A percentile compares a stretch with the other conserved stretches of the same genome.
phyloP scores from a whole-genome alignment of 805 yeast species.

The Metschnikowia picachoensis region DNA sequence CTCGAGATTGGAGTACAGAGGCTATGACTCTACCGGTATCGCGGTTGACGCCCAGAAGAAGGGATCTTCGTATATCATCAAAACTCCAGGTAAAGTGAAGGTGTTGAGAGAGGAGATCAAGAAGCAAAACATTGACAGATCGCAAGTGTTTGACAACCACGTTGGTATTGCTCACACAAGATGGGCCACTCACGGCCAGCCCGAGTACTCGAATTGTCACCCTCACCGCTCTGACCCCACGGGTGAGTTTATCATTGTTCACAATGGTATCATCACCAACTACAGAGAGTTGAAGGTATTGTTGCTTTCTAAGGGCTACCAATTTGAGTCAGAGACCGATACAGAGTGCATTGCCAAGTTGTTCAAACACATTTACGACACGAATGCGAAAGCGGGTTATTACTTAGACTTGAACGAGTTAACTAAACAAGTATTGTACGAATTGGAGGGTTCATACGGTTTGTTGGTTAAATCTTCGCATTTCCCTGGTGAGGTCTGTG shows the following conservation, averaged over 20 bases:
- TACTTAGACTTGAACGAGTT: slow-evolving; percentile 86
- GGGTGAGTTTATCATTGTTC: slow-evolving; percentile 88
- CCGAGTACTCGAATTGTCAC: slow-evolving; percentile 82
- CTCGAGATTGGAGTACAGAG: slow-evolving; percentile 89
- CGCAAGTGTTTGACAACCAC: slow-evolving; percentile 71
- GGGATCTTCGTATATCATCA: slow-evolving; percentile 67
- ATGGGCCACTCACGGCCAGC: slow-evolving; percentile 99
- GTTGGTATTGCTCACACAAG: slow-evolving; percentile 98
- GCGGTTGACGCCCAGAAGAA: slow-evolving; percentile 88
- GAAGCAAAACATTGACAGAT: slow-evolving; percentile 48
- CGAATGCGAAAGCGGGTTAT: slow-evolving; percentile 65
- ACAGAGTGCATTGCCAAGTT: slow-evolving; percentile 97
- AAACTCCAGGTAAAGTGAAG: slow-evolving; percentile 88
- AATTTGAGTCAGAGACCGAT: slow-evolving; percentile 90
- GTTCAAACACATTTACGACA: slow-evolving; percentile 85
- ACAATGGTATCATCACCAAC: slow-evolving; percentile 97
- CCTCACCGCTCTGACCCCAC: slow-evolving; percentile 87
- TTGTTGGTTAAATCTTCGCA: slow-evolving; percentile 85
- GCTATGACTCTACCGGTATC: slow-evolving; percentile 95
- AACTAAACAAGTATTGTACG: slow-evolving; percentile 87
- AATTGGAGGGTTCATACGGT: slow-evolving; percentile 97
- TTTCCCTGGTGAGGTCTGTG: slow-evolving; percentile 93
- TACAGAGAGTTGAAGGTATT: slow-evolving; percentile 86
- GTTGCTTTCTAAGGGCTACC: slow-evolving; percentile 71
- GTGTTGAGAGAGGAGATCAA: slow-evolving; percentile 67